Evolutionary conservation across 1,139 yeast genomes (phyloP), one percentile per base, ranked within the genome.

Genomic region (Suzukiozyma palmioleophila): DNA sequence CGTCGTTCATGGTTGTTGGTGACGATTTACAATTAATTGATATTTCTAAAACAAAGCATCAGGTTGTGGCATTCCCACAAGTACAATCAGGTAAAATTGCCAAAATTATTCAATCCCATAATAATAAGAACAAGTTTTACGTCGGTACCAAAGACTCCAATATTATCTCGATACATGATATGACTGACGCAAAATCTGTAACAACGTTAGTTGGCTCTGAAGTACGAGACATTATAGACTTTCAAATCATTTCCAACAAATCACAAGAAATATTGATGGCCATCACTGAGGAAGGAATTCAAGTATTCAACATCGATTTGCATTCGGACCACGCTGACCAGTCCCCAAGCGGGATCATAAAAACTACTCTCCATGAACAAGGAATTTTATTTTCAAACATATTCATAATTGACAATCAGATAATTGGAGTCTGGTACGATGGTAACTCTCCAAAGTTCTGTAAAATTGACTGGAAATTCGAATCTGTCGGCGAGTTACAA

Each of bases 391-490:
- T 57, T 33, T 43, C 47, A 16, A 48, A 50, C 35, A 43, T 49
- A n/a, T 42, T 45, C 38, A 32, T 22, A 26, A 32, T 35, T 2
- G 35, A 43, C 11, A 26, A 33, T 9, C 29, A 32, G 22, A 25
- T 48, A 12, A 30, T 48, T n/a, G 64, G 61, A n/a, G 59, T 67
- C 14, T 70, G 72, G 70, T 64, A 60, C 52, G 66, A 69, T 41
- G 59, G 58, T 5, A 61, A 54, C 42, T 63, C 59, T 43, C 60
- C 63, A 5, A 49, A 46, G 11, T 57, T 61, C 29, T 44, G 39
- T 8, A 33, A 13, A 3, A 45, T 59, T 15, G 51, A 45, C 29
- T 59, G 60, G 62, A 42, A 43, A n/a, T 43, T 42, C 38, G 34
- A 42, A 13, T 26, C 46, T 13, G 43, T 30, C 2, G 58, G 57